A percentile compares a stretch with the other conserved stretches of the same genome.
Conservation (phyloP, 768 basidiomycete genomes). For the Paxillus involutus region DNA sequence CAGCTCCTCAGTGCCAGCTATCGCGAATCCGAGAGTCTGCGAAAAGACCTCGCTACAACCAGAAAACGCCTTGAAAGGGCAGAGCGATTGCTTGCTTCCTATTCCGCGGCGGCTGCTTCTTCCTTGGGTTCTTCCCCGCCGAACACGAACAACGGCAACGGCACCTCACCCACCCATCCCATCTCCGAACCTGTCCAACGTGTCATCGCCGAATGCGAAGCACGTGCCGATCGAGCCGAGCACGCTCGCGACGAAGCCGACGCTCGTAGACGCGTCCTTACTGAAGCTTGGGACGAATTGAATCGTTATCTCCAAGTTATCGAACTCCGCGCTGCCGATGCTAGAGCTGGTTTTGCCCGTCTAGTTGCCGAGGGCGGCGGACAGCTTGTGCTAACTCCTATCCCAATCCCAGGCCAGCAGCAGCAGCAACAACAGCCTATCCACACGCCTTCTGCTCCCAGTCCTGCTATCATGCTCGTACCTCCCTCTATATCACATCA, state of each 20-base stretch:
- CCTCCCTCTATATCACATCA: slow-evolving; percentile 18
- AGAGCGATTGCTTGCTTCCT: slow-evolving; percentile 42
- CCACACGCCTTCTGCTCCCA: slow-evolving; percentile 20
- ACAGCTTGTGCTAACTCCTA: slow-evolving; percentile 37
- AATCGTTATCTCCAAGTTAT: slow-evolving; percentile 45
- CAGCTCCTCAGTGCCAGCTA: slow-evolving; percentile 53
- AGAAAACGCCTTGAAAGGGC: slow-evolving; percentile 53
- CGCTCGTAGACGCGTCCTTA: slow-evolving; percentile 41
- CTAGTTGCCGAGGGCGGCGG: slow-evolving; percentile 47
- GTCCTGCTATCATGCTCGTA: slow-evolving; percentile 28
- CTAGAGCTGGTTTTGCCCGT: slow-evolving; percentile 45
- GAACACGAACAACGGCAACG: slow-evolving; percentile 13
- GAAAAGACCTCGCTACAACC: slow-evolving; percentile 42
- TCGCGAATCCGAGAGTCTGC: slow-evolving; percentile 50
- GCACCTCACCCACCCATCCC: slow-evolving; percentile 5
- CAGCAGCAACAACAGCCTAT: neutral
- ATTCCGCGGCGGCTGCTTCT: slow-evolving; percentile 19
- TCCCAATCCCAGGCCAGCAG: slow-evolving; percentile 29
- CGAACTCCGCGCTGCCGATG: slow-evolving; percentile 49
- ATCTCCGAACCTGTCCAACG: slow-evolving; percentile 35
- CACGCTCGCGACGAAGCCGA: slow-evolving; percentile 55
- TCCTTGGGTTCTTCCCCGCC: slow-evolving; percentile 19
- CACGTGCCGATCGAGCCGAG: slow-evolving; percentile 51
- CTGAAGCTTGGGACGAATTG: slow-evolving; percentile 52
- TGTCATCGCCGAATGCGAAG: slow-evolving; percentile 46